Conservation (phyloP, 148 eudicot genomes). For the Arctostaphylos glauca region DNA sequence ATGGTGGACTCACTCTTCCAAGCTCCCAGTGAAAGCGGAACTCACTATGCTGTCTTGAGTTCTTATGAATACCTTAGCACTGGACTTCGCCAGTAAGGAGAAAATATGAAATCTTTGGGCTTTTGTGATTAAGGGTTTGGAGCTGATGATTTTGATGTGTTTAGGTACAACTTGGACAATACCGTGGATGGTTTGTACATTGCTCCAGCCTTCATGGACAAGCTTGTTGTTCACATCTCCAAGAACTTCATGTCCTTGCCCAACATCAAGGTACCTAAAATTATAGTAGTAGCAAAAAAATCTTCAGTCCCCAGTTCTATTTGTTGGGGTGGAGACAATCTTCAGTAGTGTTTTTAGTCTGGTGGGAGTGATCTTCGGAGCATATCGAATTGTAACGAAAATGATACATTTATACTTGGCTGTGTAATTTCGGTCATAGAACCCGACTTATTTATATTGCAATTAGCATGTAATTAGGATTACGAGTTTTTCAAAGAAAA, state of each 20-base stretch:
- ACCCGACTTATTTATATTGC: too few species aligned
- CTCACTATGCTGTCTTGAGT: conserved; percentile 60
- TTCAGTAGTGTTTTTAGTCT: too few species aligned
- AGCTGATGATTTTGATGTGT: neutral
- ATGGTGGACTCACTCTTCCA: conserved; percentile 75
- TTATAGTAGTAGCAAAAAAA: neutral
- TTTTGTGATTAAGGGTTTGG: neutral
- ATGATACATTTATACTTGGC: too few species aligned
- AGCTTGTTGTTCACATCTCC: conserved; percentile 79
- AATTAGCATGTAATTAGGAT: too few species aligned
- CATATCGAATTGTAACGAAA: too few species aligned
- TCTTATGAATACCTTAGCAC: conserved; percentile 63
- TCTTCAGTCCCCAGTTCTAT: too few species aligned
- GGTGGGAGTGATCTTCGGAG: too few species aligned
- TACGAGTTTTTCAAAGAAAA: too few species aligned
- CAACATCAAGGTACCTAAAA: conserved; percentile 65
- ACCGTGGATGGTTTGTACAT: conserved; percentile 70
- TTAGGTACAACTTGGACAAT: conserved; percentile 73
- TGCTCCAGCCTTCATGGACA: conserved; percentile 98
- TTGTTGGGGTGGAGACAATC: too few species aligned
- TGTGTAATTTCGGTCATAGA: too few species aligned
- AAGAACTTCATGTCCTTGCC: conserved; percentile 93
- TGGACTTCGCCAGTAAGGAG: conserved; percentile 47
- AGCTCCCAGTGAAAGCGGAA: conserved; percentile 59
- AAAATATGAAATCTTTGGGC: too few species aligned